Evolutionary conservation across 2,329 filamentous ascomycete genomes (phyloP), one percentile per base, ranked within the genome.

Genomic region (Colletotrichum plurivorum): DNA sequence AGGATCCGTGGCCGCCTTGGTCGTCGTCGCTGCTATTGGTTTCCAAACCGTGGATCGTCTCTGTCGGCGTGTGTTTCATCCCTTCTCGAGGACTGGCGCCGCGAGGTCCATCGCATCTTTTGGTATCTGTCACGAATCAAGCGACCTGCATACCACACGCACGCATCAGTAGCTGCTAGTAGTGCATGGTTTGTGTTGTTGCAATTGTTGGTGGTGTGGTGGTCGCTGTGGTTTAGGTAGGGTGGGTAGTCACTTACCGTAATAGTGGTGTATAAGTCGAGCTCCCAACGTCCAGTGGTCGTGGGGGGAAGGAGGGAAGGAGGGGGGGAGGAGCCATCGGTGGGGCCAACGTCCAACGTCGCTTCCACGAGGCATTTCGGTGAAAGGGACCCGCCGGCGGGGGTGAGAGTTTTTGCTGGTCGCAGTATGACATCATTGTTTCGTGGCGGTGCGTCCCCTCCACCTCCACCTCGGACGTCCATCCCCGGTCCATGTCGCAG

Each of bases 341-440:
- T 67, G 67, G 67, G 67, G 67, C 15, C 55, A 45, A 20, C 8
- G 51, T 55, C 15, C 55, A 45, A 20, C 8, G 51, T 55, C 27
- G 57, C 57, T 41, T 45, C 43, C 39, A 45, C 43, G 53, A 61
- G 63, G 52, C 27, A 56, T 60, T 66, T 66, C 55, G 61, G 55
- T 55, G 45, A 45, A 66, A 22, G 25, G 43, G 31, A 22, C 53
- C 60, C 10, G 8, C 41, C 25, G 7, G 8, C 3, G 39, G 27
- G n/a, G 16, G 31, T 36, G 31, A 36, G 25, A 41, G 15, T 46
- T 63, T 69, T 51, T 53, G 62, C 45, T 31, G 25, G 31, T 48
- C 55, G 41, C 36, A 16, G 16, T 45, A 67, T 69, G 67, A 69
- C 67, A 69, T 69, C 67, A 69, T 69, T 46, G 16, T 60, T 22